Evolutionary conservation across 768 basidiomycete species (phyloP).

Genomic region (Boletus reticuloceps): DNA sequence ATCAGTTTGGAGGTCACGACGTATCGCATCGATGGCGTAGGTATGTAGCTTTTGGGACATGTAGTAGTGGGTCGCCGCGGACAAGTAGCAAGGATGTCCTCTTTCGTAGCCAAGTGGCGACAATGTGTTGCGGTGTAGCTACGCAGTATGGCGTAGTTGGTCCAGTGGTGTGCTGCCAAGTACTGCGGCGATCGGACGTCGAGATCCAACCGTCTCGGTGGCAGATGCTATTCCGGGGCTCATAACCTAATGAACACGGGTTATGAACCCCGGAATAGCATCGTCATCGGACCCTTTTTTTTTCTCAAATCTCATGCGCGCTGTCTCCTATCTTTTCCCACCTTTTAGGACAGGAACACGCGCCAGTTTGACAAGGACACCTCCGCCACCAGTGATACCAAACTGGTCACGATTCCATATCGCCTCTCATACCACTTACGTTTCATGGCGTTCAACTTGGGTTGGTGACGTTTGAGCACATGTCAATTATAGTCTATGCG

Average conservation of each 20-base stretch:
- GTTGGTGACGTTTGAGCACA: constrained; percentile 11
- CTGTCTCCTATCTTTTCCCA: not conserved
- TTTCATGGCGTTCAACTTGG: constrained; percentile 8
- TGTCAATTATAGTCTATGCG: constrained; percentile 3
- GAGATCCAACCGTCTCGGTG: constrained; percentile 13
- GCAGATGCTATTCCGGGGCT: constrained; percentile 22
- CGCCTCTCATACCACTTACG: constrained; percentile 10
- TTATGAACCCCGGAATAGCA: constrained; percentile 16
- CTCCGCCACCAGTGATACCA: not conserved
- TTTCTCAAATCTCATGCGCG: no score
- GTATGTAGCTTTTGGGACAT: not conserved
- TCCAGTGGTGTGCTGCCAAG: no score
- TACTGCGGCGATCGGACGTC: not conserved
- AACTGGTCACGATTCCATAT: not conserved
- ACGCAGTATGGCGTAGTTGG: constrained; percentile 11
- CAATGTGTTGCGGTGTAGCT: not conserved
- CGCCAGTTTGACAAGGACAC: not conserved
- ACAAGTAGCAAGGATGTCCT: not conserved
- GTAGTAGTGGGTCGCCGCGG: constrained; percentile 14
- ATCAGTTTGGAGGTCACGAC: constrained; percentile 3
- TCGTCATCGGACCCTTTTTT: constrained; percentile 9
- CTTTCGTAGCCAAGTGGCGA: not conserved
- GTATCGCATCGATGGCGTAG: constrained; percentile 1
- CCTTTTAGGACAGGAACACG: constrained; percentile 2
- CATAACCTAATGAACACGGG: constrained; percentile 20